Base-by-base conservation (phyloP, 2,329 filamentous ascomycete species). In the Ophiocordyceps camponoti-saundersi region DNA sequence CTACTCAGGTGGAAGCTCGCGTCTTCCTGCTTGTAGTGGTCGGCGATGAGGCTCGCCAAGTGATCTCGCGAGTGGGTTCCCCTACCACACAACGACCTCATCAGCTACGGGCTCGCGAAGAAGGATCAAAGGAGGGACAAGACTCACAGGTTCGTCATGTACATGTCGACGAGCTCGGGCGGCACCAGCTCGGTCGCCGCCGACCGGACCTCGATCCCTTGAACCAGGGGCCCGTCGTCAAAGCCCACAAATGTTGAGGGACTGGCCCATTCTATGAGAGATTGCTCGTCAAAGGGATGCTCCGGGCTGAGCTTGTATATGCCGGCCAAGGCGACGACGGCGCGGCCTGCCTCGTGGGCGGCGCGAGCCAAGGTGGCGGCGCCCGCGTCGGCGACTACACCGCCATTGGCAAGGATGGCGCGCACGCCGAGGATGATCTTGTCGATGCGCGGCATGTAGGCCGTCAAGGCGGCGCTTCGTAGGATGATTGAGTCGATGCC, bases 251-350 rank as follows among this genome's bases (percentile, higher is more conserved):
- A 81, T 53, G 76, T 82, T 47, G 82, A 80, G 1, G 88, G 79
- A 59, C 89, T 80, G 16, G 87, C 90, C 66, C 87, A 87, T 65
- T 95, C 90, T 49, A 95, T 84, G 50, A 94, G 68, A 5, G 80
- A 78, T 52, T 87, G 82, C 46, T 84, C 80, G 56, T 92, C 80
- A 56, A 88, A 89, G 1, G 88, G 84, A 56, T 88, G 90, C 49
- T 93, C 80, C 0, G 92, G 89, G 54, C 86, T 93, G 47, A 98
- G 76, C 65, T 94, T 94, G 70, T 95, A 96, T 20, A 96, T 82
- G 30, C 88, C 90, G 46, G 83, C 85, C 42, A 98, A 76, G 3
- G 93, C 86, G 22, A 96, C 80, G 18, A 98, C 89, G 0, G 88
- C 84, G 22, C 82, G 86, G 53, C 82, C 79, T 56, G 89, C 82